Evolutionary conservation across 192 early-diverging fungal species (phyloP).

Genomic region (Cetraspora pellucida): DNA sequence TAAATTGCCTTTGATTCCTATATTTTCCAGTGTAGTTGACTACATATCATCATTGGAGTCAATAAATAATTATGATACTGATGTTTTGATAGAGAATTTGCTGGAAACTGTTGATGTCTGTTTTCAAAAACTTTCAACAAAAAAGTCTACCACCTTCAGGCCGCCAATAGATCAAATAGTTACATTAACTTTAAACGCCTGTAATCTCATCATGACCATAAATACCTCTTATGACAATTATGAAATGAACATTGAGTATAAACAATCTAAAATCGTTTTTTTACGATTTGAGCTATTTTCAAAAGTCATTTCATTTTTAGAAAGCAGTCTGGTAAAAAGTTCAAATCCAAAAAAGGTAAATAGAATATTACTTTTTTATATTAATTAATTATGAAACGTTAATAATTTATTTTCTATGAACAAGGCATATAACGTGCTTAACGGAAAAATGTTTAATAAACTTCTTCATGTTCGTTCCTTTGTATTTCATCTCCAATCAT

Average conservation of each 20-base stretch:
- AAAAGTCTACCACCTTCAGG: neutral
- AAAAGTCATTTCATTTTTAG: neutral
- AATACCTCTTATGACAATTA: neutral
- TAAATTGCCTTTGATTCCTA: neutral
- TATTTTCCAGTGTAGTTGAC: neutral
- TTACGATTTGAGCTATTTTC: neutral
- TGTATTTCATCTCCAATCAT: neutral
- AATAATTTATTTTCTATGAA: no score
- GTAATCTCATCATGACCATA: neutral
- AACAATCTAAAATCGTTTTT: neutral
- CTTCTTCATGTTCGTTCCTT: neutral
- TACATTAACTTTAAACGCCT: neutral
- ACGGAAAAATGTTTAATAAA: neutral
- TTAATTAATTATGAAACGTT: no score
- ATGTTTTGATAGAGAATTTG: neutral
- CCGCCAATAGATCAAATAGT: constrained; percentile 10
- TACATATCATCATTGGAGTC: neutral
- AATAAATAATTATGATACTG: neutral
- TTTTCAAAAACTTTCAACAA: neutral
- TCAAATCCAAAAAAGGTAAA: constrained; percentile 17
- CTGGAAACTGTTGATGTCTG: neutral
- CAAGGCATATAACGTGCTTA: neutral
- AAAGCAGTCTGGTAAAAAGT: neutral
- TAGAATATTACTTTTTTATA: neutral
- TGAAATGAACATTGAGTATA: no score